These are phyloP conservation scores for Ceratobasidium sp. DNA, from an alignment of 1,284 basidiomycete genomes.

Conservation along the genomic window DNA sequence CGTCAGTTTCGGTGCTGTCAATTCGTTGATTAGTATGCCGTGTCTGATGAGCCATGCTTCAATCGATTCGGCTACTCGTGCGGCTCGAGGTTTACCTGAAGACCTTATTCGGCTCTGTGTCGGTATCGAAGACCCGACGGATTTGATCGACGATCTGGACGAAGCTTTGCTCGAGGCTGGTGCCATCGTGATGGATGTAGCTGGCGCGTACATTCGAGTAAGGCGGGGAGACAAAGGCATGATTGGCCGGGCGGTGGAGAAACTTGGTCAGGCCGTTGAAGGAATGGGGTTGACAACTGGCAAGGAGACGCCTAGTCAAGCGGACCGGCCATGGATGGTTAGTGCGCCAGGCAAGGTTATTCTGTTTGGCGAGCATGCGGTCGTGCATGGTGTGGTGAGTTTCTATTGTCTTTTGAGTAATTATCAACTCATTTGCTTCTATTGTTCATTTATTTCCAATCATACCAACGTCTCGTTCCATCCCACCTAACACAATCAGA, in stretches of 20 bases:
- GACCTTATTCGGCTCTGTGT: constrained; percentile 98
- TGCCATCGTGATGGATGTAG: constrained; percentile 70
- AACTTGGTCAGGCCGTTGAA: constrained; percentile 65
- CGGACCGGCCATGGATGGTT: constrained; percentile 73
- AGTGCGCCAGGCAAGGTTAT: constrained; percentile 99
- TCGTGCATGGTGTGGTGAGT: constrained; percentile 96
- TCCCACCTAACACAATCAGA: constrained; percentile 63
- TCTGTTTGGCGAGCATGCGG: constrained; percentile 98
- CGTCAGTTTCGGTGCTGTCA: constrained; percentile 98
- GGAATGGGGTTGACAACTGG: constrained; percentile 54
- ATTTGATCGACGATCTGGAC: constrained; percentile 96
- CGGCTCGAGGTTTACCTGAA: constrained; percentile 94
- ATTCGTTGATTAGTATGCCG: constrained; percentile 99
- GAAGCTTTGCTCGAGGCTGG: constrained; percentile 92
- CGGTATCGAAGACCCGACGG: constrained; percentile 95
- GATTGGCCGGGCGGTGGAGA: constrained; percentile 76
- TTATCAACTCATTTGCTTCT: too few species aligned
- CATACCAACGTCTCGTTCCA: constrained; percentile 30
- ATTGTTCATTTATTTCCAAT: constrained; percentile 20
- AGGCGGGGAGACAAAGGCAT: constrained; percentile 58
- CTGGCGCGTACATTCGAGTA: constrained; percentile 46
- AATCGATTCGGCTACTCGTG: constrained; percentile 93
- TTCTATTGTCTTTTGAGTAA: neutral
- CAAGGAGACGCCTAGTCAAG: constrained; percentile 47
- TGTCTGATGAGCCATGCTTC: constrained; percentile 99